A percentile compares a stretch with the other conserved stretches of the same genome.
Conservation (phyloP, 345 rosid species). For the Erysimum cheiranthoides region DNA sequence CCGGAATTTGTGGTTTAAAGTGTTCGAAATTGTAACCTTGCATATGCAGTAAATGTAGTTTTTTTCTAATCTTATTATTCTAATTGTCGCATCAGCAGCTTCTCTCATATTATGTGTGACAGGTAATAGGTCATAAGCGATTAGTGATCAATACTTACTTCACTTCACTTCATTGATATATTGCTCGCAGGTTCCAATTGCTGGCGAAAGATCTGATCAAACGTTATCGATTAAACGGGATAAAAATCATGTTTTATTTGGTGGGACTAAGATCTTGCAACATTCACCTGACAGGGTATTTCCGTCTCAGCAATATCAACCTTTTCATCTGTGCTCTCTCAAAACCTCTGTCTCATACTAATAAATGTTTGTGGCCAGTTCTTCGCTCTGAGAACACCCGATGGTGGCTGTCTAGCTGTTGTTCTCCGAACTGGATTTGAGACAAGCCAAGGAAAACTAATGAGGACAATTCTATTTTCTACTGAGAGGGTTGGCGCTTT, state of each 20-base stretch:
- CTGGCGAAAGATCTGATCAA: slow-evolving; percentile 68
- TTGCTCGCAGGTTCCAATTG: slow-evolving; percentile 63
- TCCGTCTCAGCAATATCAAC: slow-evolving; percentile 23
- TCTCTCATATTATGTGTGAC: not conserved
- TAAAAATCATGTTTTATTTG: slow-evolving; percentile 91
- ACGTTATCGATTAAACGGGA: slow-evolving; percentile 78
- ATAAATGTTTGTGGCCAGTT: slow-evolving; percentile 55
- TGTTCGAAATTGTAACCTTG: slow-evolving; percentile 12
- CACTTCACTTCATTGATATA: slow-evolving; percentile 19
- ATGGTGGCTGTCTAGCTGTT: slow-evolving; percentile 96
- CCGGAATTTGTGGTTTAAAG: not conserved
- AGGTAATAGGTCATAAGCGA: not conserved
- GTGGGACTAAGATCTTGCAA: slow-evolving; percentile 97
- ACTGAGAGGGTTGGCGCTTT: slow-evolving; percentile 81
- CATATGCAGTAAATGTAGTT: not conserved
- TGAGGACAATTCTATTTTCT: slow-evolving; percentile 97
- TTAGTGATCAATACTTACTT: too few species aligned
- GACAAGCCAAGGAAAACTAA: slow-evolving; percentile 98
- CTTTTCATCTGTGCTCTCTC: slow-evolving; percentile 5
- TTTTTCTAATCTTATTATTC: not conserved
- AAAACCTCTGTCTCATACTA: slow-evolving; percentile 31
- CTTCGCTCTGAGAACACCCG: slow-evolving; percentile 84
- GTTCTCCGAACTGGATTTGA: slow-evolving; percentile 99
- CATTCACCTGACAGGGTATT: slow-evolving; percentile 93
- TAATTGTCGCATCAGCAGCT: slow-evolving; percentile 8